Evolutionary conservation across 495 filamentous ascomycete species (phyloP), one percentile per base, ranked within the genome.

Genomic region (Mycothermus thermophilus): DNA sequence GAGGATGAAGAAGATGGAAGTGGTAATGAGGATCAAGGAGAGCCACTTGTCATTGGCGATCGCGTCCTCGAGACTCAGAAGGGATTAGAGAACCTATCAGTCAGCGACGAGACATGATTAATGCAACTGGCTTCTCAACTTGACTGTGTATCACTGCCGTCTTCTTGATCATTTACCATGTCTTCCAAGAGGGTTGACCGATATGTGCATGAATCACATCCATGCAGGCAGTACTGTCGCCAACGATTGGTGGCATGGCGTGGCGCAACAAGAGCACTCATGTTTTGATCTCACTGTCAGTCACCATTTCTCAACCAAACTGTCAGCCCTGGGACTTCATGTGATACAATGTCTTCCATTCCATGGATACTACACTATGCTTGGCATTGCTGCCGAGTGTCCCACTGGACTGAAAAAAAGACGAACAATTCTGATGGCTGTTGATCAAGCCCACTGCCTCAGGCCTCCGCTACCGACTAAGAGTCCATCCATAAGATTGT

Each of bases 21-120:
- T n/a, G n/a, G n/a, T n/a, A 51, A 52, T 18, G 47, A 54, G 11
- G 51, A 42, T 1, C 51, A 45, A 8, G 46, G 49, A 11, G 54
- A 47, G 4, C 42, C 43, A 5, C 41, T 40, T 8, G 44, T 47
- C 0, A 30, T 35, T n/a, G 44, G 37, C 9, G 14, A 26, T 5
- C 14, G 29, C 2, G 13, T 18, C 6, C 16, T 34, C 22, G 35
- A 25, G 8, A 30, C 1, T 10, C 43, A 34, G 26, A 33, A 35
- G 37, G 40, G 27, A 14, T 38, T 52, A 34, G 20, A 44, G 31
- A 50, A 49, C 22, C 41, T 52, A 2, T 28, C 33, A 17, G 45
- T 52, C 23, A 47, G 38, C 37, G 38, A 40, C 15, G 41, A 37
- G 16, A 49, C 46, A 7, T 52, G 32, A 47, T 30, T 35, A 15